Base-by-base conservation (phyloP, 306 rosid genomes). In the Trifolium dubium region DNA sequence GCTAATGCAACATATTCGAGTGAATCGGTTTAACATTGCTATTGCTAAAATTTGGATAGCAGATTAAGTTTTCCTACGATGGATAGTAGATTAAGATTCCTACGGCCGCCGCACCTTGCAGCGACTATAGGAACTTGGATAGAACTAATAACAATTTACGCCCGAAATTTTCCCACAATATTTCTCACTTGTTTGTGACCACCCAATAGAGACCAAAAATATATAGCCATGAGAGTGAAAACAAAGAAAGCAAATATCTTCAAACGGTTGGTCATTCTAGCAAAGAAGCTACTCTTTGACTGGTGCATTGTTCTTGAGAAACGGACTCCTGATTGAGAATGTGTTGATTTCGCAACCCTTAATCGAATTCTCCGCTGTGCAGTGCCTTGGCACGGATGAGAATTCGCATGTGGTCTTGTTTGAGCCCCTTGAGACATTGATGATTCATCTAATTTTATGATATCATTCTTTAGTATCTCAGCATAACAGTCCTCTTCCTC, bases 391-490 rank as follows among this genome's bases (percentile, higher is more conserved):
- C 34, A 49, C 4, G 87, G 79, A 58, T 15, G 14, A 40, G 19
- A 34, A 58, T 73, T 69, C 34, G 64, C 11, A 62, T 77, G 77
- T 44, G 72, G 34, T 66, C 64, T 69, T 37, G 72, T 75, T 69
- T 75, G 84, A n/a, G 59, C 77, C 74, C 78, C 82, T 13, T 53
- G 72, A 18, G 13, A 58, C 78, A 80, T 73, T 6, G 80, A 81
- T 14, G 88, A 74, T 64, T 91, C 96, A 8, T 93, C 97, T 15
- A 91, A 80, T 28, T 86, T 80, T 60, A 93, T 82, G 37, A 93
- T 93, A 83, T 93, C 98, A 43, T 93, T 86, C 54, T 91, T 93
- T 15, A 93, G 82, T 78, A 91, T 87, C 10, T 94, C 98, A 0
- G 97, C 92, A 53, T 63, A 94, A 35, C 85, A 87, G 55, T 94